Conservation (phyloP, 176 grass and related monocot species). For the Tillandsia fasciculata region DNA sequence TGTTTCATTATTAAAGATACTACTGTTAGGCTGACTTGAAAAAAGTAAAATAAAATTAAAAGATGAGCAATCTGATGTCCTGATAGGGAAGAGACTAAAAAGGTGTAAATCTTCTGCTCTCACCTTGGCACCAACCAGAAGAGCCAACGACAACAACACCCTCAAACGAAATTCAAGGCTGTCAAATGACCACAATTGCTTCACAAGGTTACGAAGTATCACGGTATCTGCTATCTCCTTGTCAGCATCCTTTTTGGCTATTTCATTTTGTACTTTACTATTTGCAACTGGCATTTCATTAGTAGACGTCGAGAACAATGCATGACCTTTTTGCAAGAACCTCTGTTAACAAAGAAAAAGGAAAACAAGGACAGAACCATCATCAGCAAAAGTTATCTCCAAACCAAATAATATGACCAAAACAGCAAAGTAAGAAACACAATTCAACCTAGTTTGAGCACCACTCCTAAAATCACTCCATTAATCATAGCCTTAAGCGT, state of each 20-base stretch:
- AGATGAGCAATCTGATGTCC: not conserved
- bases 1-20: no score
- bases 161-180: constrained; percentile 82
- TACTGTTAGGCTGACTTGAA: no score
- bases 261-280: constrained; percentile 43
- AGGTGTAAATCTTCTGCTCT: constrained; percentile 13
- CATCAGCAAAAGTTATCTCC: not conserved
- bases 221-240: constrained; percentile 67
- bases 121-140: constrained; percentile 96
- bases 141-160: constrained; percentile 53
- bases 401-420: not conserved
- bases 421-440: not conserved
- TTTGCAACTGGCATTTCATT: constrained; percentile 33
- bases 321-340: constrained; percentile 41
- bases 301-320: constrained; percentile 73
- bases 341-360: constrained; percentile 12
- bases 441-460: no score
- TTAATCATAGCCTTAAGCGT: no score
- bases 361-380: not conserved
- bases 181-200: constrained; percentile 76
- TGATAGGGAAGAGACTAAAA: not conserved
- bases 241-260: constrained; percentile 42
- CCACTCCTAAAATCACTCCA: not conserved
- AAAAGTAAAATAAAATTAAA: not conserved
- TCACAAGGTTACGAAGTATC: constrained; percentile 71